Evolutionary conservation across 2,329 filamentous ascomycete genomes (phyloP), one percentile per base, ranked within the genome.

Genomic region (Harringtonia lauricola): DNA sequence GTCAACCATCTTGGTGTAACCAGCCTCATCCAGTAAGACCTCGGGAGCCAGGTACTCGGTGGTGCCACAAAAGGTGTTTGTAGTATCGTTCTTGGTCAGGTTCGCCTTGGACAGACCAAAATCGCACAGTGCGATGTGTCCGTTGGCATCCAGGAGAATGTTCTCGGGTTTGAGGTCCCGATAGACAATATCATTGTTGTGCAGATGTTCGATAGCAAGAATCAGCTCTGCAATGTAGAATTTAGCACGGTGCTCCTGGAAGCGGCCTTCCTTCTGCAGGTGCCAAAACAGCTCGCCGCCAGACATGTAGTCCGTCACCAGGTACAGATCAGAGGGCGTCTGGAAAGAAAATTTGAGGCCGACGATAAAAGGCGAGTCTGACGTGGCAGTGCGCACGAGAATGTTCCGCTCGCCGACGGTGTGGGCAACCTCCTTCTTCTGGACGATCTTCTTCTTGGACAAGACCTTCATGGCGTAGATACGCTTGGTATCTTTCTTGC

Each of bases 251-350:
- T 81, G 84, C 67, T 96, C 92, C 52, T 92, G 83, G 62, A 98
- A 98, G 26, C 90, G 83, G 41, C 90, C 90, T 60, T 96, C 92
- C 59, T 94, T 94, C 60, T 98, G 92, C 46, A 98, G 66, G 68
- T 98, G 92, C 90, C 92, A 98, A 65, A 98, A 98, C 2, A 98
- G 72, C 63, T 98, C 92, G 46, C 92, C 92, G 33, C 92, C 92
- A 15, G 92, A 98, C 92, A 98, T 96, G 68, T 95, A 98, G 60
- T 96, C 92, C 6, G 92, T 96, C 14, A 98, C 92, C n/a, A 98
- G 73, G 60, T 96, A 96, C 2, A 98, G 76, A 62, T 98, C 92
- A 4, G 89, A 92, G 2, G 89, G 86, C 0, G 92, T 96, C 62
- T 98, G 92, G 69, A 98, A 98, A 0, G 92, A 96, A 60, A 96